A percentile compares a stretch with the other conserved stretches of the same genome.
phyloP scores from a whole-genome alignment of 192 early-diverging fungal species.

The Podila epicladia region DNA sequence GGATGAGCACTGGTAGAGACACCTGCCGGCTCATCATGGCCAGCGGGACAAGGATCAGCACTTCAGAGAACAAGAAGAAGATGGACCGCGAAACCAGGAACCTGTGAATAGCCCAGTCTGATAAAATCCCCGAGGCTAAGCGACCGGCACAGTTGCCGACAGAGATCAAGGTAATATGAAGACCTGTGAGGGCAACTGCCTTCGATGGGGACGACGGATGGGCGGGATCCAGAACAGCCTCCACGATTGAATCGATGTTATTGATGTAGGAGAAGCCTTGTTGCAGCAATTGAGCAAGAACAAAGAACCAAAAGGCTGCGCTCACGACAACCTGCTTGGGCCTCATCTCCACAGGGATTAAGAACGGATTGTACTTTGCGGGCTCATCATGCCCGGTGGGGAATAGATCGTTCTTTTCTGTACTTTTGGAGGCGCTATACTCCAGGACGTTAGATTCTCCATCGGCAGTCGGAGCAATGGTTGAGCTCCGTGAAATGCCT shows the following conservation, averaged over 20 bases:
- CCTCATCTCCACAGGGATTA: constrained; percentile 39
- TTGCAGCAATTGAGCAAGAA: constrained; percentile 37
- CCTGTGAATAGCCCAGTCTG: constrained; percentile 41
- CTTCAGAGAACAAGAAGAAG: constrained; percentile 42
- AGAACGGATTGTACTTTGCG: constrained; percentile 23
- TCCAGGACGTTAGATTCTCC: too few species aligned
- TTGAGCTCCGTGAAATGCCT: too few species aligned
- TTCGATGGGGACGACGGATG: constrained; percentile 19
- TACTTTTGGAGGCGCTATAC: too few species aligned
- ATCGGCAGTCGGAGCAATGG: too few species aligned
- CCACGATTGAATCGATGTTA: constrained; percentile 48
- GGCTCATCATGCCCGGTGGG: neutral
- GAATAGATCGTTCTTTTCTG: neutral
- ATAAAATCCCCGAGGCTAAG: constrained; percentile 35
- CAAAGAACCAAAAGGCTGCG: constrained; percentile 47
- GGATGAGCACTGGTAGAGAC: constrained; percentile 10
- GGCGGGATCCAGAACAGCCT: constrained; percentile 24
- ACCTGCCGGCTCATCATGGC: constrained; percentile 28
- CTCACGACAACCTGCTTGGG: constrained; percentile 18
- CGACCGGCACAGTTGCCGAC: constrained; percentile 45
- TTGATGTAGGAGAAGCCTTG: constrained; percentile 52
- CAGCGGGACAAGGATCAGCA: constrained; percentile 37
- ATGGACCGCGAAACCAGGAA: constrained; percentile 44
- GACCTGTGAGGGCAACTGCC: constrained; percentile 32
- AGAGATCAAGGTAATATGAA: constrained; percentile 46